Conservation (phyloP, 768 basidiomycete species). For the Bullera alba region DNA sequence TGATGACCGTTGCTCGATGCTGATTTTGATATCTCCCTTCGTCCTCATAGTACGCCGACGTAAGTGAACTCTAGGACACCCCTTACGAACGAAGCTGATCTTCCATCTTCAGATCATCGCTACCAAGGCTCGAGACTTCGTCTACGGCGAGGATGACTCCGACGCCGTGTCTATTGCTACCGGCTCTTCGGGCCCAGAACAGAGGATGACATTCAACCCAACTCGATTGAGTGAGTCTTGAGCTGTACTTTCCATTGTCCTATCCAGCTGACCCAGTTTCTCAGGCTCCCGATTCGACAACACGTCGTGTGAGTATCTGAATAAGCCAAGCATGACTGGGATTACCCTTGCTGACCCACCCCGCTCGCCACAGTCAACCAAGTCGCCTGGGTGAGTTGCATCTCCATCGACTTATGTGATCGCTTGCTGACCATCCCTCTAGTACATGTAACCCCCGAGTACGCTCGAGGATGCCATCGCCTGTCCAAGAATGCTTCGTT, state of each 20-base stretch:
- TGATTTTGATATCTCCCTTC: not conserved
- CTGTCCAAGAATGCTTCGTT: too few relatives aligned
- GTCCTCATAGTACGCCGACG: constrained; percentile 18
- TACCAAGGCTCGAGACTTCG: constrained; percentile 12
- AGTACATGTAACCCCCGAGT: too few relatives aligned
- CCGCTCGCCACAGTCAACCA: constrained; percentile 16
- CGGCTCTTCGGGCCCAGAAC: not conserved
- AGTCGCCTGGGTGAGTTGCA: constrained; percentile 17
- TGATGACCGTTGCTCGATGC: not conserved
- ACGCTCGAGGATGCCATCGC: too few relatives aligned
- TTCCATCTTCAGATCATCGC: constrained; percentile 16
- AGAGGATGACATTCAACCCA: constrained; percentile 6
- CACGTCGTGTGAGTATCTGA: constrained; percentile 5
- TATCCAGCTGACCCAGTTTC: constrained; percentile 5
- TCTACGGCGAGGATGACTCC: constrained; percentile 17
- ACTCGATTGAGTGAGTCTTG: constrained; percentile 9
- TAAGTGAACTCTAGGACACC: constrained; percentile 1
- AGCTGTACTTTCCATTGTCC: not conserved
- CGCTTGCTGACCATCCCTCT: too few relatives aligned
- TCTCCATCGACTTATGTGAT: too few relatives aligned
- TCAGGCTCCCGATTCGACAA: constrained; percentile 26
- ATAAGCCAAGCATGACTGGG: not conserved
- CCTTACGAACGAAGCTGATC: not conserved
- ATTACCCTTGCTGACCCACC: not conserved
- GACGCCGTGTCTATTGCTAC: constrained; percentile 13